Conservation (phyloP, 75 land plant species). For the Cunninghamia lanceolata region DNA sequence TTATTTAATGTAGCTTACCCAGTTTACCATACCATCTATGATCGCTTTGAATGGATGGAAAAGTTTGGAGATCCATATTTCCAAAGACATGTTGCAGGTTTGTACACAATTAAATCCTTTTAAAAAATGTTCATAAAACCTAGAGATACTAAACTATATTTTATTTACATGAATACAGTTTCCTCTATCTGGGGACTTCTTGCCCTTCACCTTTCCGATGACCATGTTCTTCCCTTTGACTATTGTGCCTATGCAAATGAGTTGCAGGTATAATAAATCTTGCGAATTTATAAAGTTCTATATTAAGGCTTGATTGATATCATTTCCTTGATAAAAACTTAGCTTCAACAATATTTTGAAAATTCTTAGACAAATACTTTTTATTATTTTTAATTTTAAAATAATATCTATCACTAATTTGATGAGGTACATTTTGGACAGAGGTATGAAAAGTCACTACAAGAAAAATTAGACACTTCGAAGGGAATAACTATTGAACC, state of each 20-base stretch:
- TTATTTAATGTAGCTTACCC: slow-evolving; percentile 55
- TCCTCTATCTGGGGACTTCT: slow-evolving; percentile 74
- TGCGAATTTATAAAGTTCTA: neutral
- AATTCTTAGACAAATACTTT: neutral
- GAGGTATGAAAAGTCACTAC: neutral
- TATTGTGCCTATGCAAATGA: slow-evolving; percentile 58
- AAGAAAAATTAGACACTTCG: neutral
- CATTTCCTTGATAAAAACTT: neutral
- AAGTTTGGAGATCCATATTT: slow-evolving; percentile 79
- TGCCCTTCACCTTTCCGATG: slow-evolving; percentile 69
- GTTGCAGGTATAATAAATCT: slow-evolving; percentile 41
- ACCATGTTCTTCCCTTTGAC: slow-evolving; percentile 58
- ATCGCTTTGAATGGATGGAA: slow-evolving; percentile 71
- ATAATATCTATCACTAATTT: neutral
- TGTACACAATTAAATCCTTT: neutral
- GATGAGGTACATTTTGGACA: neutral
- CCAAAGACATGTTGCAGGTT: slow-evolving; percentile 83
- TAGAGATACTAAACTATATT: neutral
- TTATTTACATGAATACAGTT: slow-evolving; percentile 15
- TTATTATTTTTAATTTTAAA: neutral
- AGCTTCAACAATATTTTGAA: too few relatives aligned
- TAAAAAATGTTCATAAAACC: neutral
- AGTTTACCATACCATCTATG: slow-evolving; percentile 84
- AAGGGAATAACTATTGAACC: slow-evolving; percentile 32
- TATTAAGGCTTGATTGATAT: neutral